A percentile compares a stretch with the other conserved stretches of the same genome.
Conservation (phyloP, 2,329 filamentous ascomycete genomes). For the Nemania sp. region DNA sequence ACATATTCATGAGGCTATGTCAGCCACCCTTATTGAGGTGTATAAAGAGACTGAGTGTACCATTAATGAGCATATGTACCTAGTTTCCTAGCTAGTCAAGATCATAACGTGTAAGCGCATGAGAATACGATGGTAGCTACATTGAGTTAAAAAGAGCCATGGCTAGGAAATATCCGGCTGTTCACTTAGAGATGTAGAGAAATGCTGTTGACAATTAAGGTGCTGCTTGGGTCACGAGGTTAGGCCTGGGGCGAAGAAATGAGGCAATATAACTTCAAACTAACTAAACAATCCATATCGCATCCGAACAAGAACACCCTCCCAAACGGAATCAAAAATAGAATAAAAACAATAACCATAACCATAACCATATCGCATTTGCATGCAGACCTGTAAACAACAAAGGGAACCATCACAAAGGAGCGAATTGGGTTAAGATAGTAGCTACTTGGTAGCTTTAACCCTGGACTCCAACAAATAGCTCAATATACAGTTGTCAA, state of each 20-base stretch:
- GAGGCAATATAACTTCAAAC: constrained; percentile 11
- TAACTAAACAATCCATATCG: constrained; percentile 15
- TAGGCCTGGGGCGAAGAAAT: neutral
- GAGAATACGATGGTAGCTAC: no score
- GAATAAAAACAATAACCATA: constrained; percentile 3
- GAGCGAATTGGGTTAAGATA: constrained; percentile 27
- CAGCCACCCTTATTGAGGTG: neutral
- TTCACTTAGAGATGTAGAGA: neutral
- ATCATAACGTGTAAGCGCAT: no score
- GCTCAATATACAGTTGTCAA: constrained; percentile 25
- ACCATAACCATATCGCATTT: constrained; percentile 37
- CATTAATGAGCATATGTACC: neutral
- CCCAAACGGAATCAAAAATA: constrained; percentile 8
- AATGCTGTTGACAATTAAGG: neutral
- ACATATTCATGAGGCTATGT: neutral
- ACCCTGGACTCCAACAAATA: constrained; percentile 9
- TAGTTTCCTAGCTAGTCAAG: neutral
- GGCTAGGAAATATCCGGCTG: neutral
- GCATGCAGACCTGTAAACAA: constrained; percentile 41
- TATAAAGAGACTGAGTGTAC: no score
- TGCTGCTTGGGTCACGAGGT: neutral
- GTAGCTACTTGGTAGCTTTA: constrained; percentile 27
- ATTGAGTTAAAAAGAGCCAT: neutral
- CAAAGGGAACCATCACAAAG: constrained; percentile 35
- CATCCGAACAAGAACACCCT: constrained; percentile 27